Evolutionary conservation across 768 basidiomycete species (phyloP), one percentile per base, ranked within the genome.

Genomic region (Naganishia onofrii): DNA sequence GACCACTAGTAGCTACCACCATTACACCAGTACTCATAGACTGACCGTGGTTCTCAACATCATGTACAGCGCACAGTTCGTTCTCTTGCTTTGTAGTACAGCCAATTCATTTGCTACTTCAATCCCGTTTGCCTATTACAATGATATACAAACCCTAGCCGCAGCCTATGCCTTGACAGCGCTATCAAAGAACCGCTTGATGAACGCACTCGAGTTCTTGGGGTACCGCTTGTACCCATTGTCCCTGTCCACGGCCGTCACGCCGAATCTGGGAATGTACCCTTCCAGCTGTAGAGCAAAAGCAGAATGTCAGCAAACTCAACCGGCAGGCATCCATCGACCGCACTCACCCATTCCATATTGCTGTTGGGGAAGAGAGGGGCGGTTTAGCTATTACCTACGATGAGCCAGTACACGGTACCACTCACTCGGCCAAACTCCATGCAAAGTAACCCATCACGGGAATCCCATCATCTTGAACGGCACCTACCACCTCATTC

Each of bases 201-300:
- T 19, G 46, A 57, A 67, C 9, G 64, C 56, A 28, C 74, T 75
- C 17, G 77, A 77, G 29, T 78, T 75, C 68, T 80, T 80, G 5
- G 75, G 76, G 8, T 72, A 74, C 48, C 79, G 70, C 70, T 77
- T 74, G 51, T 73, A 75, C 15, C 55, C 51, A 12, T 75, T 77
- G 17, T 75, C 71, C 42, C 74, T 74, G 66, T 80, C 70, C 44
- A 72, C 68, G 48, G 77, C 69, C 2, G 75, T 76, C 21, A 75
- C 71, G 8, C 73, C 73, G 63, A 74, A 73, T n/a, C 54, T 38
- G 15, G 73, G 73, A 28, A 52, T 48, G 48, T 73, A 73, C 19
- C 73, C 73, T 57, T 70, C 60, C 26, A 58, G 57, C 57, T 58
- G n/a, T 12, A 17, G 21, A 38, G 57, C 2, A n/a, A 38, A 23